phyloP scores from a whole-genome alignment of 169 alveolate genomes.

The Eimeria praecox region DNA sequence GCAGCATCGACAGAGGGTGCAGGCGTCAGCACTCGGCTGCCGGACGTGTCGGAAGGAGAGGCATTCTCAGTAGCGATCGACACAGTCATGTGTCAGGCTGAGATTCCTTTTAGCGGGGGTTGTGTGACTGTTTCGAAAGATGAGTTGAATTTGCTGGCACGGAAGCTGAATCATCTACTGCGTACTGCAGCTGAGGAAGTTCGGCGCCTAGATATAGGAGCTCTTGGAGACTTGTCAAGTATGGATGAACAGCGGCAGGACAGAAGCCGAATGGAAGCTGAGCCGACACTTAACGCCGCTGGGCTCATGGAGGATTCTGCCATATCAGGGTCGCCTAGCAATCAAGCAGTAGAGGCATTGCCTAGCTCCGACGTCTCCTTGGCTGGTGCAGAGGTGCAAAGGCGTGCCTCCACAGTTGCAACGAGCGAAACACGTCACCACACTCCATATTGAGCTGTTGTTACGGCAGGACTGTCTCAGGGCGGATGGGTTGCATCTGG shows the following conservation, averaged over 20 bases:
- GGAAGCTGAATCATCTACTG: conserved; percentile 2
- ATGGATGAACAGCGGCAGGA: neutral
- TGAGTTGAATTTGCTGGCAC: neutral
- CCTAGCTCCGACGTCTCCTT: neutral
- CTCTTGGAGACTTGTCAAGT: neutral
- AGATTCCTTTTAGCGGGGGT: neutral
- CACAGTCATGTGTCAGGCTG: neutral
- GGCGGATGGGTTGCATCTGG: neutral
- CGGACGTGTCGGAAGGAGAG: neutral
- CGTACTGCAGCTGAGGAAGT: conserved; percentile 52
- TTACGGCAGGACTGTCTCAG: neutral
- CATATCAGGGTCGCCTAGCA: neutral
- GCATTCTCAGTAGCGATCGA: neutral
- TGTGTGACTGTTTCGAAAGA: conserved; percentile 39
- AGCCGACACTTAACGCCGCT: neutral
- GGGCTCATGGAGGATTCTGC: neutral
- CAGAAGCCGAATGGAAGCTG: neutral
- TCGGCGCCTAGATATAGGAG: neutral
- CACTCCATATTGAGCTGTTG: neutral
- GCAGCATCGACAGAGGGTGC: conserved; percentile 1
- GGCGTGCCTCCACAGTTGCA: neutral
- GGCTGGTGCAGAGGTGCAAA: neutral
- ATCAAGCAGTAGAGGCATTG: neutral
- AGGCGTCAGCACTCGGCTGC: neutral
- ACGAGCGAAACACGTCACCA: neutral